Evolutionary conservation across 495 filamentous ascomycete species (phyloP), one percentile per base, ranked within the genome.

Genomic region (Thermochaetoides thermophila): DNA sequence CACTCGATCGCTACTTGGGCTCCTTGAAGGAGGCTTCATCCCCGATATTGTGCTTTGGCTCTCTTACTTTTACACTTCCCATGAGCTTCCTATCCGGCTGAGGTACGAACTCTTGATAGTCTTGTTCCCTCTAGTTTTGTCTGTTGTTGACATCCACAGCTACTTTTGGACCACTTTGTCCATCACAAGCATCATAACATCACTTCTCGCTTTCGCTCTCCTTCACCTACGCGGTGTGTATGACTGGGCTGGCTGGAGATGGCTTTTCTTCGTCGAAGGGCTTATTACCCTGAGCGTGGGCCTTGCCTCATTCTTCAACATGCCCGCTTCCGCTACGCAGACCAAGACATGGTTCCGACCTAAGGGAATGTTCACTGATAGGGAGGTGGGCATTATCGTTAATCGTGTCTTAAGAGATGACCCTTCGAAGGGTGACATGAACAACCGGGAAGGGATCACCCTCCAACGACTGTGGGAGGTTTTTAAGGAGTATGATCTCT

Each of bases 371-470:
- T 73, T 68, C 31, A 59, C 58, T 0, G 17, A 34, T 22, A 38
- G 27, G 20, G 71, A 78, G 43, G 71, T 73, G 38, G 53, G 52
- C 10, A 78, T 82, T 38, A 64, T 81, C 32, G 76, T 80, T n/a
- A 83, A 79, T 42, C 68, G 78, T 9, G 64, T 81, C n/a, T 52
- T 83, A 17, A 60, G 74, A 12, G 77, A 81, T 42, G 76, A 80
- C 45, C 76, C 77, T 1, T 64, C 61, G 17, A 79, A 81, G 46
- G 71, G 72, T 17, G 61, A 61, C 35, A 69, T 69, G 66, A 60
- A 68, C 45, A 66, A 63, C 30, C 55, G 77, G 3, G 72, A 83
- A 52, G 68, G 66, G 2, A 50, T 85, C 5, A 67, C 63, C 0
- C 64, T 61, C 1, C 69, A 53, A 17, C 50, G 64, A 14, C 58